phyloP scores from a whole-genome alignment of 768 basidiomycete species.

The Tylopilus intermedius region DNA sequence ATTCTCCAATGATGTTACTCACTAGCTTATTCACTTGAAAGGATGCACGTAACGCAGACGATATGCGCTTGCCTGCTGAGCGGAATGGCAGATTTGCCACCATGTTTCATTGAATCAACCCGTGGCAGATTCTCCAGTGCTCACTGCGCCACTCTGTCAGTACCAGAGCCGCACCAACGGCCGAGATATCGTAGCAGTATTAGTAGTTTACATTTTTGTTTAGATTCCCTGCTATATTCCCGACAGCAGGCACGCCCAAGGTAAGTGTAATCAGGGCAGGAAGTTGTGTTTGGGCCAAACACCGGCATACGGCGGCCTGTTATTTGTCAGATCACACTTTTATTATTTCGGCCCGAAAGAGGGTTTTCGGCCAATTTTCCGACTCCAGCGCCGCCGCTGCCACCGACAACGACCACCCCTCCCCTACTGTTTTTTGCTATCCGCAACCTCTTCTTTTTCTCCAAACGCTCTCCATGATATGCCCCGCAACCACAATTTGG shows the following conservation, averaged over 20 bases:
- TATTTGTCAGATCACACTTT: constrained; percentile 29
- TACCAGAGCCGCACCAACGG: not conserved
- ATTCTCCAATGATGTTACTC: not conserved
- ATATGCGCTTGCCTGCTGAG: not conserved
- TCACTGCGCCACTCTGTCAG: not conserved
- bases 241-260: constrained; percentile 11
- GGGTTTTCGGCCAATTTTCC: constrained; percentile 60
- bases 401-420: constrained; percentile 42
- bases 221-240: constrained; percentile 9
- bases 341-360: constrained; percentile 50
- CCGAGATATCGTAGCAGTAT: constrained; percentile 7
- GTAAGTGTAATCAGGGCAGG: constrained; percentile 25
- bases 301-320: constrained; percentile 27
- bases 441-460: constrained; percentile 38
- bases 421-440: constrained; percentile 24
- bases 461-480: constrained; percentile 67
- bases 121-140: not conserved
- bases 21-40: constrained; percentile 4
- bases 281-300: constrained; percentile 28
- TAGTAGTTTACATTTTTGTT: constrained; percentile 10
- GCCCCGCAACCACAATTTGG: constrained; percentile 77
- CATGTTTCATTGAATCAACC: not conserved
- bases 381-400: constrained; percentile 55
- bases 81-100: constrained; percentile 3
- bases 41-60: not conserved